Evolutionary conservation across 2,329 filamentous ascomycete species (phyloP).

Genomic region (Nothopassalora personata): DNA sequence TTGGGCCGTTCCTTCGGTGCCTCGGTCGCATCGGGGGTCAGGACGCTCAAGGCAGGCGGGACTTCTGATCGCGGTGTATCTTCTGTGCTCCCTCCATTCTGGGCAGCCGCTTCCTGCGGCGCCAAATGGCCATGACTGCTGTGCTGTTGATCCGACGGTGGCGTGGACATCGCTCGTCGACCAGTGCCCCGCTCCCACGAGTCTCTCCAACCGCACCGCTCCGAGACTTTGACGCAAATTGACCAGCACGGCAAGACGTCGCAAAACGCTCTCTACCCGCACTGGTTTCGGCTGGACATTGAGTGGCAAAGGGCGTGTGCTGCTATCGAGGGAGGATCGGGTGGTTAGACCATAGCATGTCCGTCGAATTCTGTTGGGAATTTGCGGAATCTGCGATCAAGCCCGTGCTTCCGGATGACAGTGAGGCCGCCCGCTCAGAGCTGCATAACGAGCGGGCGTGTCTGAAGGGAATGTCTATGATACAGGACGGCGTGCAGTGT

Average conservation of each 20-base stretch:
- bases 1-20: conserved; percentile 1
- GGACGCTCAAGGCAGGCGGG: conserved; percentile 29
- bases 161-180: conserved; percentile 22
- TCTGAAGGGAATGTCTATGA: conserved; percentile 1
- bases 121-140: conserved; percentile 7
- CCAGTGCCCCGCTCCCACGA: conserved; percentile 9
- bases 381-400: background rate
- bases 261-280: conserved; percentile 21
- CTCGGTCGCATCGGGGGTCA: conserved; percentile 17
- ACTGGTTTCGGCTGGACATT: conserved; percentile 31
- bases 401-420: background rate
- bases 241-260: background rate
- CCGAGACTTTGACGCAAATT: conserved; percentile 1
- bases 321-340: conserved; percentile 7
- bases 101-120: conserved; percentile 8
- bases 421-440: background rate
- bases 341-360: conserved; percentile 19
- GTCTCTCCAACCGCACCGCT: background rate
- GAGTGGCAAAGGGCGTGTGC: conserved; percentile 10
- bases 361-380: conserved; percentile 11
- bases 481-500: background rate
- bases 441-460: background rate
- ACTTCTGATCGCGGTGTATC: conserved; percentile 39
- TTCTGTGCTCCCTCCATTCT: conserved; percentile 30
- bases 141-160: conserved; percentile 14